Conservation (phyloP, 75 land plant genomes). For the Isoetes taiwanensis region DNA sequence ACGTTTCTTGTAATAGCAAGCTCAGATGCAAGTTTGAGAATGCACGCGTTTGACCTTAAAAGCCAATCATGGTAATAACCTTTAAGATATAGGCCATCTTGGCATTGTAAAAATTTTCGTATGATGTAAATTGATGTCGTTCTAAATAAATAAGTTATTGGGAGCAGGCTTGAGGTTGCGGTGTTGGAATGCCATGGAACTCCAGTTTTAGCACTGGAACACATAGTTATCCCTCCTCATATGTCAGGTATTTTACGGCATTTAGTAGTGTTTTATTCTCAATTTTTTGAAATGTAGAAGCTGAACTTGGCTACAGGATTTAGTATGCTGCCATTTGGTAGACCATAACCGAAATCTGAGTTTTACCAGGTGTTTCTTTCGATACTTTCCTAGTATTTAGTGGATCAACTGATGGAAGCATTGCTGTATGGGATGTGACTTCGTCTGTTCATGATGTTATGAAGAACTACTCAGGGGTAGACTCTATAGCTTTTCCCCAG, state of each 20-base stretch:
- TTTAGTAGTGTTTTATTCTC: too few species aligned
- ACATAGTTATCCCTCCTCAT: slow-evolving; percentile 56
- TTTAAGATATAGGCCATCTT: too few species aligned
- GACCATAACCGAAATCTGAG: too few species aligned
- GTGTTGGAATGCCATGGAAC: slow-evolving; percentile 43
- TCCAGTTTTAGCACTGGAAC: slow-evolving; percentile 71
- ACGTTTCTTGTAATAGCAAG: slow-evolving; percentile 70
- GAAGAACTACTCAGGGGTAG: slow-evolving; percentile 8
- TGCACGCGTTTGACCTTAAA: slow-evolving; percentile 59
- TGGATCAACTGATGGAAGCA: slow-evolving; percentile 91
- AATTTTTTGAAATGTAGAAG: too few species aligned
- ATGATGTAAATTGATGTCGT: too few species aligned
- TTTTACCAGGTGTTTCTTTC: slow-evolving; percentile 9
- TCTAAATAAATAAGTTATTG: too few species aligned
- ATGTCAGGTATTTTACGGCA: too few species aligned
- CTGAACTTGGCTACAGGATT: too few species aligned
- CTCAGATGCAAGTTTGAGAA: slow-evolving; percentile 70
- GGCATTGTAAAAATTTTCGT: too few species aligned
- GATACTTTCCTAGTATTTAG: slow-evolving; percentile 42
- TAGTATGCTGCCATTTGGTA: too few species aligned
- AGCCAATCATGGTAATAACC: slow-evolving; percentile 66
- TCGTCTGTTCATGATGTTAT: slow-evolving; percentile 39
- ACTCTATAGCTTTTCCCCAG: slow-evolving; percentile 30
- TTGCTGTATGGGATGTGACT: slow-evolving; percentile 87
- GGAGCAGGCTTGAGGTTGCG: slow-evolving; percentile 82